Conservation (phyloP, 345 rosid genomes). For the Linum trigynum region DNA sequence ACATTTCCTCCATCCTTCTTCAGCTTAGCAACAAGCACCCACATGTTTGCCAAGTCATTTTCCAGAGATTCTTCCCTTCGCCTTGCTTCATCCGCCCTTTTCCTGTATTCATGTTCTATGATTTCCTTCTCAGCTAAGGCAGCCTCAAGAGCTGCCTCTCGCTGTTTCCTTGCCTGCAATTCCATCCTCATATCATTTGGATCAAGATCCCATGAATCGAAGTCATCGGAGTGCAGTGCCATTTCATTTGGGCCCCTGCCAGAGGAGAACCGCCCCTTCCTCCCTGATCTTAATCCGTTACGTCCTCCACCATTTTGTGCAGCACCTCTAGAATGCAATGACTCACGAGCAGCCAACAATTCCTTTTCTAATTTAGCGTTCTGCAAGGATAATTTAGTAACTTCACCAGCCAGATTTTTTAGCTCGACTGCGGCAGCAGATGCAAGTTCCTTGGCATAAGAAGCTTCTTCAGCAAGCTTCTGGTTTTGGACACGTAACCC, state of each 20-base stretch:
- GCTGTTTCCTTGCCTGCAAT: slow-evolving; percentile 80
- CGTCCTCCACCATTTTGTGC: slow-evolving; percentile 56
- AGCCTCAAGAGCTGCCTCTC: slow-evolving; percentile 80
- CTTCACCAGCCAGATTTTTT: slow-evolving; percentile 89
- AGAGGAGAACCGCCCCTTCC: slow-evolving; percentile 58
- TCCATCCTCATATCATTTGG: slow-evolving; percentile 75
- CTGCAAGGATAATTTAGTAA: slow-evolving; percentile 75
- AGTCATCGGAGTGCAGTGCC: slow-evolving; percentile 47
- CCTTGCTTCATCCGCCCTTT: slow-evolving; percentile 77
- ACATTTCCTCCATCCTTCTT: slow-evolving; percentile 64
- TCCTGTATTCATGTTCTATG: slow-evolving; percentile 74
- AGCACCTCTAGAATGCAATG: slow-evolving; percentile 48
- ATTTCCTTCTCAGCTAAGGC: slow-evolving; percentile 77
- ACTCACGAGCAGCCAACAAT: slow-evolving; percentile 58
- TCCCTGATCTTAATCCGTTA: slow-evolving; percentile 53
- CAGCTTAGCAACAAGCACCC: slow-evolving; percentile 98
- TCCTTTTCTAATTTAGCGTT: slow-evolving; percentile 81
- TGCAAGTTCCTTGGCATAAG: slow-evolving; percentile 92
- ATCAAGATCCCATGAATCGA: slow-evolving; percentile 74
- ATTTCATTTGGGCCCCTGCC: slow-evolving; percentile 45
- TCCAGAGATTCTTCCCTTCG: slow-evolving; percentile 85
- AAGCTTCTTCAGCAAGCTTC: slow-evolving; percentile 90
- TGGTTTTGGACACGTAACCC: slow-evolving; percentile 80
- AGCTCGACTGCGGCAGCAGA: slow-evolving; percentile 99
- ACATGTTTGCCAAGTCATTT: slow-evolving; percentile 96